Base-by-base conservation (phyloP, 495 filamentous ascomycete species). In the Podospora fimiseda region DNA sequence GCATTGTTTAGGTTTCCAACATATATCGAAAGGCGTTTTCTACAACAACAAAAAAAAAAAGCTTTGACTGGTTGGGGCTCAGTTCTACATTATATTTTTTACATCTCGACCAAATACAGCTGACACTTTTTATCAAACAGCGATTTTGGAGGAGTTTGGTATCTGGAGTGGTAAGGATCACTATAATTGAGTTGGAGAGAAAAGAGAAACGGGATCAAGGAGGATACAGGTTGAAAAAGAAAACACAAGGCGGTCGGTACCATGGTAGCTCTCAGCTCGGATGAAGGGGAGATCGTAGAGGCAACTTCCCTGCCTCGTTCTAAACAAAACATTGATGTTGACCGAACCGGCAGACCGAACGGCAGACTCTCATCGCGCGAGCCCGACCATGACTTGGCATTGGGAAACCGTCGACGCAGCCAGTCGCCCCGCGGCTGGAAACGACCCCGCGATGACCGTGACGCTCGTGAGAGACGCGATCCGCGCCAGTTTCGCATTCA, bases 251-350 rank as follows among this genome's bases (percentile, higher is more conserved):
- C 14, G 55, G 60, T 59, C 55, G 60, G 50, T 60, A 63, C 61
- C 55, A 72, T 73, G 71, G 63, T 68, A 56, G 58, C 62, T 65
- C 70, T 70, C 58, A 81, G 77, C 67, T 80, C 79, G 64, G 81
- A 83, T 74, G 87, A 95, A 75, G 90, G 90, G 71, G 90, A 95
- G 80, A 90, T 95, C 70, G 72, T 86, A 74, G 89, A 87, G 78
- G 76, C 77, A 78, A 71, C 72, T 76, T 62, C 73, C 74, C 73
- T 75, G 74, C 71, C 71, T 74, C 70, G 71, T 56, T 57, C 62
- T 71, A 66, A 73, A 56, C 58, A 68, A 77, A 72, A 69, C 72
- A 75, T 74, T 76, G 61, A 61, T 61, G 79, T 83, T 84, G 81
- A 84, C 82, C 78, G 78, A 70, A 70, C 63, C 74, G 79, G 80